A percentile compares a stretch with the other conserved stretches of the same genome.
These are phyloP conservation scores for Mediolabrus comicus DNA, from an alignment of 108 stramenopile species.

Conservation along the genomic window DNA sequence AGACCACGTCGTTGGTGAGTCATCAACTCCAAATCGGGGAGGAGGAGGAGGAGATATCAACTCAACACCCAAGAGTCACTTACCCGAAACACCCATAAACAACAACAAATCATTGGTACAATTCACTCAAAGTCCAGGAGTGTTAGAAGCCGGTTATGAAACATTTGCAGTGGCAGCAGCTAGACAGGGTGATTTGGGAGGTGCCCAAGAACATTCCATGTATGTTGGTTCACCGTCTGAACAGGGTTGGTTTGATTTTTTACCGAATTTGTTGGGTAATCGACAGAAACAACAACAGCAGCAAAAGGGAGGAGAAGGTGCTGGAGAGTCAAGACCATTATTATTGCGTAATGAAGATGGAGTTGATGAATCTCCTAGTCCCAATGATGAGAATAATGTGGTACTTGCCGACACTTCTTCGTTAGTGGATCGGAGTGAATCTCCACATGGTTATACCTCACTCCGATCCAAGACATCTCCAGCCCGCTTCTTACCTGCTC, in stretches of 20 bases:
- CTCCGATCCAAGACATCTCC: neutral
- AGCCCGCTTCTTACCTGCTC: neutral
- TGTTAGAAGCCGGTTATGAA: slow-evolving; percentile 32
- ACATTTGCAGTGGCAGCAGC: slow-evolving; percentile 30
- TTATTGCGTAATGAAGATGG: neutral
- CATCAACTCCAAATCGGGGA: neutral
- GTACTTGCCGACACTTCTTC: neutral
- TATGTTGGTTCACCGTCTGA: slow-evolving; percentile 17
- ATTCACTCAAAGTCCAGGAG: slow-evolving; percentile 8
- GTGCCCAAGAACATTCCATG: neutral
- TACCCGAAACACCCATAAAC: neutral
- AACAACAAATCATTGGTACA: neutral
- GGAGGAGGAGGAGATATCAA: neutral
- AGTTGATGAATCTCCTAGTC: neutral
- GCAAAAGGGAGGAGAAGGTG: too few species aligned
- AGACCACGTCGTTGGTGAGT: neutral
- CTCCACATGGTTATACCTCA: neutral
- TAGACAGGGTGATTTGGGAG: slow-evolving; percentile 9
- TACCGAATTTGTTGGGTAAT: slow-evolving; percentile 15
- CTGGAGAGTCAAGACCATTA: neutral
- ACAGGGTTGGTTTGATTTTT: slow-evolving; percentile 30
- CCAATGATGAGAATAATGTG: neutral
- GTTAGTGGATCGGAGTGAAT: neutral
- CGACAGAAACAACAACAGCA: neutral
- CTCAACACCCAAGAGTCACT: neutral